Conservation (phyloP, 441 rosid species). For the Erodium moschatum region DNA sequence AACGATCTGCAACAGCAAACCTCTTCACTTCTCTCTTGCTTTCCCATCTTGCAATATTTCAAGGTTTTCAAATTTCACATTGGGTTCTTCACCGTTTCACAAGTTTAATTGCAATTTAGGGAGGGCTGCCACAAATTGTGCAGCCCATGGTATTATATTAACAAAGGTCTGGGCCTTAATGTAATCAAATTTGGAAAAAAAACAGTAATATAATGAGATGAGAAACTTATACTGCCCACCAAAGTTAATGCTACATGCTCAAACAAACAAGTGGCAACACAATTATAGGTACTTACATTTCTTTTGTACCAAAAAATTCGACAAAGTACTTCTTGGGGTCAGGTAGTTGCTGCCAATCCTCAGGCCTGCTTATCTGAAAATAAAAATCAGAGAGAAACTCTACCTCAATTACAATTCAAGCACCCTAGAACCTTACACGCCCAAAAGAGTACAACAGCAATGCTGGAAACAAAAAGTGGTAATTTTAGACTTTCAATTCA, state of each 20-base stretch:
- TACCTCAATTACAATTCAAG: slow-evolving; percentile 17
- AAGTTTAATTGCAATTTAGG: too few relatives aligned
- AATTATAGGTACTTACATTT: slow-evolving; percentile 62
- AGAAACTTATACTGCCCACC: too few relatives aligned
- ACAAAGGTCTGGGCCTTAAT: too few relatives aligned
- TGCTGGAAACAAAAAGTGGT: background rate
- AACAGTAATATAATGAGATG: too few relatives aligned
- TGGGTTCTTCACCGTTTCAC: too few relatives aligned
- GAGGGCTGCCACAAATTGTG: too few relatives aligned
- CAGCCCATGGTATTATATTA: too few relatives aligned
- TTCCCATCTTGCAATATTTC: too few relatives aligned
- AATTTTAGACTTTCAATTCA: background rate
- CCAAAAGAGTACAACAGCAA: slow-evolving; percentile 1
- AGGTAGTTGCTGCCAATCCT: slow-evolving; percentile 65
- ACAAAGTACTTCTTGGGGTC: slow-evolving; percentile 92
- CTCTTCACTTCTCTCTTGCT: too few relatives aligned
- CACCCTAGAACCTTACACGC: slow-evolving; percentile 6
- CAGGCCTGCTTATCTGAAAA: slow-evolving; percentile 80
- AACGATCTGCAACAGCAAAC: too few relatives aligned
- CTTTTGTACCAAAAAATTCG: slow-evolving; percentile 86
- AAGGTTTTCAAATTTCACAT: too few relatives aligned
- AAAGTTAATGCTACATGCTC: background rate
- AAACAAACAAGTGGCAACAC: slow-evolving; percentile 10
- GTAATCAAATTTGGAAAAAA: too few relatives aligned
- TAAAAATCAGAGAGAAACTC: slow-evolving; percentile 23